Conservation (phyloP, 441 rosid genomes). For the Raphanus hybrid region DNA sequence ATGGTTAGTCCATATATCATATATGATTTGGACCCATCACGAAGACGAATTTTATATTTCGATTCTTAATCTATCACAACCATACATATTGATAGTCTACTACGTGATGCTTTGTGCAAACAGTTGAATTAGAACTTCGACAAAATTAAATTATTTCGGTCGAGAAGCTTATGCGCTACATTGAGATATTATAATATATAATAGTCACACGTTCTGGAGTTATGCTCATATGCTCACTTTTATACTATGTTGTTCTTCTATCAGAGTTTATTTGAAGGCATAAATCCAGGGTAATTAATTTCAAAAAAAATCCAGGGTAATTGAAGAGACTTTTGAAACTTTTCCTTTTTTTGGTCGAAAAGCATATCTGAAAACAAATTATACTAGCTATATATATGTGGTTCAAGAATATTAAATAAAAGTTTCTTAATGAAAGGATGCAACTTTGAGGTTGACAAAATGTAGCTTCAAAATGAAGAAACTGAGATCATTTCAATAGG, state of each 20-base stretch:
- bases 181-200: background rate
- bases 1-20: background rate
- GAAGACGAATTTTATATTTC: slow-evolving; percentile 1
- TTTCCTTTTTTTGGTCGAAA: slow-evolving; percentile 8
- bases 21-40: background rate
- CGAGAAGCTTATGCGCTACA: background rate
- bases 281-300: background rate
- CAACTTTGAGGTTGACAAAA: slow-evolving; percentile 54
- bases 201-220: slow-evolving; percentile 11
- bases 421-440: slow-evolving; percentile 36
- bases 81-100: background rate
- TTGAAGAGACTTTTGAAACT: slow-evolving; percentile 26
- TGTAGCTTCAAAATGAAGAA: slow-evolving; percentile 59
- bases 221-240: slow-evolving; percentile 5
- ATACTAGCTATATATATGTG: slow-evolving; percentile 1
- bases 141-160: background rate
- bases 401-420: background rate
- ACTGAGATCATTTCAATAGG: slow-evolving; percentile 41
- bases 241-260: background rate
- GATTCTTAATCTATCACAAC: background rate
- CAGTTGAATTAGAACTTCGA: background rate
- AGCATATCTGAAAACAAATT: slow-evolving; percentile 28
- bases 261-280: slow-evolving; percentile 7
- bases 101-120: background rate
- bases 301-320: background rate